These are phyloP conservation scores for Mycena capillaripes DNA, from an alignment of 768 basidiomycete genomes.

Conservation along the genomic window DNA sequence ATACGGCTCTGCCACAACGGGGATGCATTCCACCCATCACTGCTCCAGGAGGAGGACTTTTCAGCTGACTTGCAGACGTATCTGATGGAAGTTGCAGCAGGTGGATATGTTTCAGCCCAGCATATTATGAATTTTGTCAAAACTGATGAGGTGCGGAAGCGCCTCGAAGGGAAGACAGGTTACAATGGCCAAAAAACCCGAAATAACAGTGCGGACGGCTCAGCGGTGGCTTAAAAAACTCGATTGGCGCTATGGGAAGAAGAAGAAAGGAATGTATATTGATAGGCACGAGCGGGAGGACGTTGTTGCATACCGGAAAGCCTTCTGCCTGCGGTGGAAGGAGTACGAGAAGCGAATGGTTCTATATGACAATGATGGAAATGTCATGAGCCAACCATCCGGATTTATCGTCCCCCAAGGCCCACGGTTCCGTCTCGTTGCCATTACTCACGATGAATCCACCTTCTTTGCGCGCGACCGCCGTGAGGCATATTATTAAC, in stretches of 20 bases:
- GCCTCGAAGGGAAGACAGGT: conserved; percentile 26
- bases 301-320: conserved; percentile 50
- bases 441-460: background rate
- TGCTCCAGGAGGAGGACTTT: no score
- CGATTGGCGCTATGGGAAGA: conserved; percentile 44
- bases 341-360: conserved; percentile 42
- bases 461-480: conserved; percentile 1
- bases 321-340: conserved; percentile 41
- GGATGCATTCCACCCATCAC: no score
- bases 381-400: background rate
- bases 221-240: conserved; percentile 49
- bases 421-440: background rate
- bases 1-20: no score
- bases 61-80: no score
- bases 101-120: no score
- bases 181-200: conserved; percentile 32
- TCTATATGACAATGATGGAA: conserved; percentile 44
- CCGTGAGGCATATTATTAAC: background rate
- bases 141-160: conserved; percentile 38
- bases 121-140: conserved; percentile 48
- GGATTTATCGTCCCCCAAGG: background rate
- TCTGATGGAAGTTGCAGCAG: no score
- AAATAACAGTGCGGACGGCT: conserved; percentile 45
- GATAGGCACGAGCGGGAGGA: conserved; percentile 55
- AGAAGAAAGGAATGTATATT: conserved; percentile 51